Conservation (phyloP, 2,329 filamentous ascomycete species). For the Claviceps pazoutovae region DNA sequence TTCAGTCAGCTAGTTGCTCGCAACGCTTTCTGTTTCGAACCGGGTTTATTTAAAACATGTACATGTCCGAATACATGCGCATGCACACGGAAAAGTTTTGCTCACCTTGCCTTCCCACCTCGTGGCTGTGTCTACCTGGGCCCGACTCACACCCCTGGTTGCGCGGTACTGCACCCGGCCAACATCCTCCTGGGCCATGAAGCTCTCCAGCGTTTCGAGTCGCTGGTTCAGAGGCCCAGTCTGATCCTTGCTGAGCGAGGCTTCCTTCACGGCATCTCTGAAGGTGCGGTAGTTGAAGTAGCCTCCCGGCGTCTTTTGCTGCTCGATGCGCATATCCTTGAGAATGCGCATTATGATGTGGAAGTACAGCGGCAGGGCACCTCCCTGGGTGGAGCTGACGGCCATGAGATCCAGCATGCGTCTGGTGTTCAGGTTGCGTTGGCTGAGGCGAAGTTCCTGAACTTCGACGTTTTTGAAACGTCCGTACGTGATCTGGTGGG, state of each 20-base stretch:
- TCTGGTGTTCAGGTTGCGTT: constrained; percentile 39
- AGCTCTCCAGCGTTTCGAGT: constrained; percentile 38
- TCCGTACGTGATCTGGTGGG: background rate
- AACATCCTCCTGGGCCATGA: constrained; percentile 25
- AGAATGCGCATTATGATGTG: constrained; percentile 42
- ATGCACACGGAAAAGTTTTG: too few relatives aligned
- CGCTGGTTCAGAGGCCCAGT: constrained; percentile 31
- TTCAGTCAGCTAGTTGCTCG: background rate
- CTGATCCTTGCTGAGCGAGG: constrained; percentile 35
- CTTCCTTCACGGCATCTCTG: constrained; percentile 15
- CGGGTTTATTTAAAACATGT: background rate
- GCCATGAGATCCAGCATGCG: constrained; percentile 49
- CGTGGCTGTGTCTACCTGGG: constrained; percentile 4
- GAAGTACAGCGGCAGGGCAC: constrained; percentile 41
- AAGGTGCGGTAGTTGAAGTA: constrained; percentile 39
- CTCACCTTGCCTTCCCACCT: constrained; percentile 11
- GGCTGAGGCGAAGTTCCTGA: constrained; percentile 34
- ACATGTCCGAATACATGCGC: too few relatives aligned
- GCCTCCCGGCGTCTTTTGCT: constrained; percentile 18
- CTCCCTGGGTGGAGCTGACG: constrained; percentile 21
- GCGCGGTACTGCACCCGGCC: background rate
- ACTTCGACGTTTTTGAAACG: constrained; percentile 30
- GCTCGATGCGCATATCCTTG: constrained; percentile 35
- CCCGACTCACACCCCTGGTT: too few relatives aligned
- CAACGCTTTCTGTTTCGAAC: background rate